Conservation (phyloP, 305 asterid species). For the Solanum hybrid region DNA sequence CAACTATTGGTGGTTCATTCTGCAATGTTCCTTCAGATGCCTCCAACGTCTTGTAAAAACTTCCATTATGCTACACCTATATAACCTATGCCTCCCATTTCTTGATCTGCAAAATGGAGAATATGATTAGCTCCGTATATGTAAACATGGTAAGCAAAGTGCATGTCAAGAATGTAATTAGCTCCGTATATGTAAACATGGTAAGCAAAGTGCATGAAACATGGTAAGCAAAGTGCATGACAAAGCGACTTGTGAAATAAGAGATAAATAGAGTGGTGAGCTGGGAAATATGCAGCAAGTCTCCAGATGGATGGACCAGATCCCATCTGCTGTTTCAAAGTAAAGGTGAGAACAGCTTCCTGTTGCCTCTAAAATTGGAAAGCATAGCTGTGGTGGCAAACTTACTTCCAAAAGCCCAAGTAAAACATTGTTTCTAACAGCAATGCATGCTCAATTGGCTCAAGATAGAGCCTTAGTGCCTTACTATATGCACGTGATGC, state of each 20-base stretch:
- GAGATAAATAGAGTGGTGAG: background rate
- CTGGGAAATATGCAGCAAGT: background rate
- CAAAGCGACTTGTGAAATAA: background rate
- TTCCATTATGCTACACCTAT: background rate
- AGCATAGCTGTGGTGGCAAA: background rate
- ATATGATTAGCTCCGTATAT: background rate
- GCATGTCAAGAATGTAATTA: background rate
- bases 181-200: background rate
- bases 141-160: background rate
- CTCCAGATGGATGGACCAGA: background rate
- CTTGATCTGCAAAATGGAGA: slow-evolving; percentile 3
- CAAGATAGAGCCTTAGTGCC: background rate
- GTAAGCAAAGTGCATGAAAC: background rate
- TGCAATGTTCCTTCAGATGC: background rate
- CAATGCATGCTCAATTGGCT: background rate
- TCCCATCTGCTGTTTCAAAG: background rate
- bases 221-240: background rate
- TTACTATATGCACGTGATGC: background rate
- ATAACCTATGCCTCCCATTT: background rate
- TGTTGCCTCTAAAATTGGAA: background rate
- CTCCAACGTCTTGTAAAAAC: background rate
- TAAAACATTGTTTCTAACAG: background rate
- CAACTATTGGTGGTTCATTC: slow-evolving; percentile 1
- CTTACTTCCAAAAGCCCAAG: background rate
- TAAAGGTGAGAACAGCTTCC: background rate